These are phyloP conservation scores for Aspergillus arachidicola DNA, from an alignment of 2,329 filamentous ascomycete genomes.

Conservation along the genomic window DNA sequence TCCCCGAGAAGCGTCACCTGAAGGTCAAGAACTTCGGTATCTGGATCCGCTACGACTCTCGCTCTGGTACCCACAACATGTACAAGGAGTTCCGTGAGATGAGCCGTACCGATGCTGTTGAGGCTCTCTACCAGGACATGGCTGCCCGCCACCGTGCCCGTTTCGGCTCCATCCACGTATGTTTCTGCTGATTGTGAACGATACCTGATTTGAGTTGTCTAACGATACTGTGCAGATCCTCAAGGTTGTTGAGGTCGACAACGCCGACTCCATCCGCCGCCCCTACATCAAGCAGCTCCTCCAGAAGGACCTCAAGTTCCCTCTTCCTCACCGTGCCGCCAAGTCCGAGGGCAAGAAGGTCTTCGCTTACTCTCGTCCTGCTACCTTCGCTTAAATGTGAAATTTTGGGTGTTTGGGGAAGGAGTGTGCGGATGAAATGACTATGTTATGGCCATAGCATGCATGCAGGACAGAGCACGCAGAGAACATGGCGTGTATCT, in stretches of 20 bases:
- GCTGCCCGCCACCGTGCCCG: slow-evolving; percentile 96
- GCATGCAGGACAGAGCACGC: slow-evolving; percentile 41
- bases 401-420: slow-evolving; percentile 36
- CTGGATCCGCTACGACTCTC: slow-evolving; percentile 99
- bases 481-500: slow-evolving; percentile 39
- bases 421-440: slow-evolving; percentile 46
- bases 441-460: slow-evolving; percentile 47
- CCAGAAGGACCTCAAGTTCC: slow-evolving; percentile 94
- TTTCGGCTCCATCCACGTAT: slow-evolving; percentile 98
- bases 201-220: not conserved
- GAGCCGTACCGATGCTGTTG: slow-evolving; percentile 91
- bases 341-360: slow-evolving; percentile 84
- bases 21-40: slow-evolving; percentile 99
- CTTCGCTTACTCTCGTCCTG: slow-evolving; percentile 89
- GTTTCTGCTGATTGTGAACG: slow-evolving; percentile 42
- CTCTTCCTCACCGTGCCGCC: slow-evolving; percentile 92
- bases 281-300: slow-evolving; percentile 99
- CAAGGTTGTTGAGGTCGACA: slow-evolving; percentile 96
- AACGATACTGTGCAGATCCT: slow-evolving; percentile 69
- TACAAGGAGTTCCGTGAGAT: slow-evolving; percentile 99
- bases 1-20: slow-evolving; percentile 97
- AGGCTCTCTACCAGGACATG: slow-evolving; percentile 99
- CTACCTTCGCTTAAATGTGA: slow-evolving; percentile 89
- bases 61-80: slow-evolving; percentile 99
- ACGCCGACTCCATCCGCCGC: slow-evolving; percentile 91